Percentiles rank a stretch among this genome's conserved stretches.
Evolutionary conservation across 495 filamentous ascomycete genomes (phyloP).

Genomic region (Lepraria neglecta): DNA sequence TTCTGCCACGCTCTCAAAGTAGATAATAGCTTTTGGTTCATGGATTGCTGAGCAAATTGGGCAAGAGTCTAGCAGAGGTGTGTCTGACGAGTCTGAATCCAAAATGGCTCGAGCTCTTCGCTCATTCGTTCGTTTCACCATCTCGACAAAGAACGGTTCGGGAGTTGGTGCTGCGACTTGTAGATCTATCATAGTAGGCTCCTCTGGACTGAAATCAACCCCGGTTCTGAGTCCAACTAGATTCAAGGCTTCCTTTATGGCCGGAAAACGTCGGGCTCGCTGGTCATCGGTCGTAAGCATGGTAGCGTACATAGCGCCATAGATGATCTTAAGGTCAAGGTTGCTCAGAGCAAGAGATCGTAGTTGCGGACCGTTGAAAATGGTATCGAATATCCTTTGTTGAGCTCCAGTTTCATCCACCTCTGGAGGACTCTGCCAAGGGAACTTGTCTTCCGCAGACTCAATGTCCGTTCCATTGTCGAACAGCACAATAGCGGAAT

Average conservation of each 20-base stretch:
- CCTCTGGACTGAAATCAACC: constrained; percentile 1
- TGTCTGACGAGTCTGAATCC: background rate
- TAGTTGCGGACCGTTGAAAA: background rate
- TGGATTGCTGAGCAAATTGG: constrained; percentile 9
- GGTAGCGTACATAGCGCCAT: constrained; percentile 7
- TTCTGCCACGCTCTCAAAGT: constrained; percentile 17
- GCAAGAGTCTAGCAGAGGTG: constrained; percentile 12
- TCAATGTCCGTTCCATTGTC: constrained; percentile 26
- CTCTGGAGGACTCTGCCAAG: constrained; percentile 16
- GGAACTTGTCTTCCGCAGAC: constrained; percentile 28
- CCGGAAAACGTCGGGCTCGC: background rate
- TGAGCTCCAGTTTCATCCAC: constrained; percentile 9
- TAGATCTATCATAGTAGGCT: background rate
- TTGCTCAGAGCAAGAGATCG: background rate
- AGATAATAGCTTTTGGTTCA: background rate
- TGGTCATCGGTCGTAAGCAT: constrained; percentile 1
- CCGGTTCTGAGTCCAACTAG: background rate
- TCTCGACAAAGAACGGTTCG: background rate
- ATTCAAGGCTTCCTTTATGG: background rate
- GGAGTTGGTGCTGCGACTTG: background rate
- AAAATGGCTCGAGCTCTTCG: constrained; percentile 1
- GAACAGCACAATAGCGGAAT: constrained; percentile 38
- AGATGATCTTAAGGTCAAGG: constrained; percentile 9
- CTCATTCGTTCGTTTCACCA: background rate
- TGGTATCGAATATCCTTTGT: constrained; percentile 17